phyloP scores from a whole-genome alignment of 2,329 filamentous ascomycete species.

The Fusarium sp. region DNA sequence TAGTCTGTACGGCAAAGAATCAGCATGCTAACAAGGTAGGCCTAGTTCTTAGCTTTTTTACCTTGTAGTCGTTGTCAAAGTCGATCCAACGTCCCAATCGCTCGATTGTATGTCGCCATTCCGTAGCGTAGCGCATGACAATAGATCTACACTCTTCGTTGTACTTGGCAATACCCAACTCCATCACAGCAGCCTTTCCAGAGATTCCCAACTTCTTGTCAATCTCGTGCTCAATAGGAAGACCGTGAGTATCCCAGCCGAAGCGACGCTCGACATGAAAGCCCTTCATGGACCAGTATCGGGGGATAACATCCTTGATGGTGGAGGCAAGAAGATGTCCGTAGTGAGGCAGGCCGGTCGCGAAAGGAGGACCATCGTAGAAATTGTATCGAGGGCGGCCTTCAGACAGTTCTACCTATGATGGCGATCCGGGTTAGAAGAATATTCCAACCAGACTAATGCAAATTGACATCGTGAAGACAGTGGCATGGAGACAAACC shows the following conservation, averaged over 20 bases:
- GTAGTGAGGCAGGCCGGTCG: constrained; percentile 76
- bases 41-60: constrained; percentile 46
- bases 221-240: constrained; percentile 97
- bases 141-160: constrained; percentile 93
- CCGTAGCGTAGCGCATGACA: constrained; percentile 88
- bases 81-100: constrained; percentile 95
- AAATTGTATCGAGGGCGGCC: constrained; percentile 91
- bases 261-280: constrained; percentile 92
- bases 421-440: constrained; percentile 16
- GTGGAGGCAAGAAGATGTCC: constrained; percentile 88
- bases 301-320: constrained; percentile 96
- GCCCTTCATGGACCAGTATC: constrained; percentile 98
- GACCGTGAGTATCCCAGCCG: constrained; percentile 94
- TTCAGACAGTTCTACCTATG: constrained; percentile 80
- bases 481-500: constrained; percentile 58
- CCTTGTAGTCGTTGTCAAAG: constrained; percentile 98
- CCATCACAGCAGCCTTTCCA: constrained; percentile 86
- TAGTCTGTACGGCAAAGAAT: constrained; percentile 70
- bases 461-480: not conserved
- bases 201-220: constrained; percentile 95
- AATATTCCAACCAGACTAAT: not conserved
- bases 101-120: constrained; percentile 91
- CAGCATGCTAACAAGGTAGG: constrained; percentile 5
- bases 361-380: constrained; percentile 89
- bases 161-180: constrained; percentile 89